Base-by-base conservation (phyloP, 768 basidiomycete species). In the Mycena kentingensis region DNA sequence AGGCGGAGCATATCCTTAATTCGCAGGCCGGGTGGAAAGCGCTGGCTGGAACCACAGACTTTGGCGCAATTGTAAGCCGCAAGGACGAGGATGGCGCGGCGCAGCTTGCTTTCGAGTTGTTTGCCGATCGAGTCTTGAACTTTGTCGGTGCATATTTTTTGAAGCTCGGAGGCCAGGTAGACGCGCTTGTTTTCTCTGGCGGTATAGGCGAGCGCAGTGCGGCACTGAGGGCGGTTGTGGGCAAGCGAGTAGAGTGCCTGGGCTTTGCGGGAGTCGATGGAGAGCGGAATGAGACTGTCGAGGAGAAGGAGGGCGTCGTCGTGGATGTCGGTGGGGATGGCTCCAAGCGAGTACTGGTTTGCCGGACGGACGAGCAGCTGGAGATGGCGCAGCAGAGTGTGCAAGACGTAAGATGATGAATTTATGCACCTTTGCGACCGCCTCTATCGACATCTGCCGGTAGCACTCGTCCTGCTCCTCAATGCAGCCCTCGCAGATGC, bases 131-230 rank as follows among this genome's bases (percentile, higher is more conserved):
- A 18, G 76, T 95, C 41, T 61, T 90, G 49, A 77, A 85, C 60
- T 92, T 75, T 57, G 67, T 91, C 39, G 91, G 87, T 5, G 77
- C 83, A 41, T 93, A 92, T 66, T 82, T 85, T 60, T 71, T 91
- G 60, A 87, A 89, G 65, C 79, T 93, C 21, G 76, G 75, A 27
- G 80, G 81, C 15, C 54, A 74, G 22, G 80, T 93, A 11, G 88
- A 93, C 65, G 92, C 87, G 2, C 63, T 95, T 35, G 88, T 94
- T 12, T 93, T 95, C 65, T 78, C 89, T 0, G 93, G 93, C 3
- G 93, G 93, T 0, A 91, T 97, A 46, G 94, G 94, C 0, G 94
- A 97, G 69, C 77, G 76, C 58, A 81, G 84, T 54, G 72, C 69
- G 16, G 76, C 80, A 58, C 68, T 98, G 48, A 71, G 93, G 35